A percentile compares a stretch with the other conserved stretches of the same genome.
phyloP scores from a whole-genome alignment of 305 asterid species.

The Fraxinus albicans region DNA sequence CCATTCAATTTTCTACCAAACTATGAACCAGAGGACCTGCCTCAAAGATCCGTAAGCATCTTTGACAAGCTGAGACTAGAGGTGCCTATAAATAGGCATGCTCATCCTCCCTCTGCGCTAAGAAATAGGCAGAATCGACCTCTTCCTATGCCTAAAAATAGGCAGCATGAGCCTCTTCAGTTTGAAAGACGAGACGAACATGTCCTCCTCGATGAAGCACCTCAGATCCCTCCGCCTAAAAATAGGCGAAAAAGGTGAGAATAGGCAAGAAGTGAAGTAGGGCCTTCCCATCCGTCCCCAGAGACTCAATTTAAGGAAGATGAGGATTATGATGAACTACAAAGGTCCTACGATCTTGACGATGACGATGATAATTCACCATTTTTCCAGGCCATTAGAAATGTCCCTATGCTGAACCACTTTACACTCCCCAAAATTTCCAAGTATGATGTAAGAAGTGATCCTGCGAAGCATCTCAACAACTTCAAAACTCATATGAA shows the following conservation, averaged over 20 bases:
- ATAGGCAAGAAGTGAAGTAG: neutral
- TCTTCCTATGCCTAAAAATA: neutral
- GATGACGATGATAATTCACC: neutral
- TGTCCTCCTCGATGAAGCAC: neutral
- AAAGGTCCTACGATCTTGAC: neutral
- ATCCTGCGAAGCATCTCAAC: neutral
- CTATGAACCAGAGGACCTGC: neutral
- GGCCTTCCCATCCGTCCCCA: neutral
- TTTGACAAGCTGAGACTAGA: neutral
- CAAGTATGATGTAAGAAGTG: neutral
- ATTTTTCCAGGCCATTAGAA: neutral
- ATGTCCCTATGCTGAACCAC: neutral
- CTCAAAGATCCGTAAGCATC: neutral
- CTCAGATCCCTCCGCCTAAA: too few relatives aligned
- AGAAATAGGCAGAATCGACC: neutral
- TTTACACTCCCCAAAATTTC: neutral
- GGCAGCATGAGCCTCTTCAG: neutral
- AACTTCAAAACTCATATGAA: neutral
- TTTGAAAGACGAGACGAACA: too few relatives aligned
- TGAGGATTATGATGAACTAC: neutral
- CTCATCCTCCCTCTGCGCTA: too few relatives aligned
- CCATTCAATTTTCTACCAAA: neutral
- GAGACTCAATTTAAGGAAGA: neutral
- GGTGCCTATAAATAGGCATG: neutral
- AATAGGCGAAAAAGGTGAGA: neutral